Conservation (phyloP, 371 early-diverging fungal species). For the Mortierella sp. region DNA sequence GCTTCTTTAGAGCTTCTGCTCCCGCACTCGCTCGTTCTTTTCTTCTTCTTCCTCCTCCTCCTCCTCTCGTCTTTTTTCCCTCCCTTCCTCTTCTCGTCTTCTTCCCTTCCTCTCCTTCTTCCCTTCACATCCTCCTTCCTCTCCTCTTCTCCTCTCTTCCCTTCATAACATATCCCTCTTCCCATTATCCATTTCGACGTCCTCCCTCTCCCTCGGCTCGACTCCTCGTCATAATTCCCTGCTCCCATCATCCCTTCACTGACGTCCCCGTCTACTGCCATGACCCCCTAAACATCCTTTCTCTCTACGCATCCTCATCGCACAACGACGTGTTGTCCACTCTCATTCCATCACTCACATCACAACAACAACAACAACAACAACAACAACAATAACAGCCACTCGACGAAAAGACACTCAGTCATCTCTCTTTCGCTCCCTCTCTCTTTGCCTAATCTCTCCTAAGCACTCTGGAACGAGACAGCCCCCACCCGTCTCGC, state of each 20-base stretch:
- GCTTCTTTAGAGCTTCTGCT: too few species aligned
- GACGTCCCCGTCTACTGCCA: not conserved
- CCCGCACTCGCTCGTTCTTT: too few species aligned
- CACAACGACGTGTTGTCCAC: not conserved
- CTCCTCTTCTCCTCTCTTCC: not conserved
- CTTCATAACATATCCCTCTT: too few species aligned
- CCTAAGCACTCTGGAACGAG: not conserved
- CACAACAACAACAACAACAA: not conserved
- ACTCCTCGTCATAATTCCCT: not conserved
- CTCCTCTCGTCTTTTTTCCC: not conserved
- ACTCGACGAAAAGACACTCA: not conserved
- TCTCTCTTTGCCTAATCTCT: not conserved
- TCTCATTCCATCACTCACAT: not conserved
- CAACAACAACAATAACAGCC: not conserved
- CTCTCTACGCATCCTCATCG: not conserved
- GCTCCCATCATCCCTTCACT: not conserved
- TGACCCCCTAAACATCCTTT: not conserved
- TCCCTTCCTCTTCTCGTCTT: not conserved
- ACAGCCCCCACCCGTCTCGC: not conserved
- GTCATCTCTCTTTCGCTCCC: not conserved
- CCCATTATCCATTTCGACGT: not conserved
- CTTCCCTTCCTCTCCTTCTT: not conserved
- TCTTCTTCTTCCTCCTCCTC: not conserved
- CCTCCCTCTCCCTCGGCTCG: not conserved
- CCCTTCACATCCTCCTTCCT: not conserved